Evolutionary conservation across 1,139 yeast genomes (phyloP).

Genomic region (Diutina sp.): DNA sequence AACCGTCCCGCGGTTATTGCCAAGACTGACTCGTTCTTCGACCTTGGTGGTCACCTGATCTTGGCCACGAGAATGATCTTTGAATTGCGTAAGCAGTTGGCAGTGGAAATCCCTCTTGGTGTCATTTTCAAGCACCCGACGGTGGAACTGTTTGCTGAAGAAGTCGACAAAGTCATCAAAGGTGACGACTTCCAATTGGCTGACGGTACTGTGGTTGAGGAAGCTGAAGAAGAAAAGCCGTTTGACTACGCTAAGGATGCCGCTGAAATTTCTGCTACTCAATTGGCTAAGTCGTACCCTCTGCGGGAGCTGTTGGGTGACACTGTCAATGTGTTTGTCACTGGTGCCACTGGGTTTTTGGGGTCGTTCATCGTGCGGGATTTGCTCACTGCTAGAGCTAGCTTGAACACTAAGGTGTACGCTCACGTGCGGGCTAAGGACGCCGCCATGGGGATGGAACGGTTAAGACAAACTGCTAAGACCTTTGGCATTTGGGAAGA

Average conservation of each 20-base stretch:
- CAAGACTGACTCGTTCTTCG: slow-evolving; percentile 84
- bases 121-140: slow-evolving; percentile 85
- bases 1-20: slow-evolving; percentile 67
- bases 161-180: slow-evolving; percentile 43
- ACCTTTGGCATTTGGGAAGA: slow-evolving; percentile 84
- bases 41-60: slow-evolving; percentile 95
- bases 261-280: slow-evolving; percentile 29
- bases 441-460: slow-evolving; percentile 54
- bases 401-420: slow-evolving; percentile 40
- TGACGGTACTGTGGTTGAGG: slow-evolving; percentile 15
- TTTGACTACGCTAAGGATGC: slow-evolving; percentile 73
- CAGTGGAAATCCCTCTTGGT: slow-evolving; percentile 79
- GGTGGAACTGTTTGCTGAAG: slow-evolving; percentile 61
- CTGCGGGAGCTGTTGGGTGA: slow-evolving; percentile 16
- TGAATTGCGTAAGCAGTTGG: slow-evolving; percentile 66
- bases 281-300: slow-evolving; percentile 28
- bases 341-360: slow-evolving; percentile 94
- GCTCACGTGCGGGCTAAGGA: slow-evolving; percentile 89
- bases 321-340: slow-evolving; percentile 60
- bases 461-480: slow-evolving; percentile 64
- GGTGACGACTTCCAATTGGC: slow-evolving; percentile 34
- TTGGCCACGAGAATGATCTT: slow-evolving; percentile 96
- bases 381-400: slow-evolving; percentile 35
- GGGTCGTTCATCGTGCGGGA: slow-evolving; percentile 83
- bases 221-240: slow-evolving; percentile 12